These are phyloP conservation scores for Tetrapisispora fleetii DNA, from an alignment of 805 yeast species.

Conservation along the genomic window DNA sequence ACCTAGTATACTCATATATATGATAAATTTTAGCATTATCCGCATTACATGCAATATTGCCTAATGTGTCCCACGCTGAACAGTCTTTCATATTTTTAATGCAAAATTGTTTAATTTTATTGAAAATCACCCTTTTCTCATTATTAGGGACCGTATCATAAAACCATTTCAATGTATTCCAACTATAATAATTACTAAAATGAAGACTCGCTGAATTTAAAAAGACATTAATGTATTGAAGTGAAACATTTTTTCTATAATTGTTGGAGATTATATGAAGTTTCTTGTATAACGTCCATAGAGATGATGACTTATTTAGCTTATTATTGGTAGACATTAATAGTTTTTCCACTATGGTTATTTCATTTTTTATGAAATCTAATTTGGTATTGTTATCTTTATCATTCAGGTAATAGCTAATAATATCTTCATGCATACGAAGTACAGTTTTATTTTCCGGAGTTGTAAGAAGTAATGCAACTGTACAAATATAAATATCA, in stretches of 20 bases:
- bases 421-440: constrained; percentile 23
- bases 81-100: constrained; percentile 21
- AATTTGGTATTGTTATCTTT: constrained; percentile 1
- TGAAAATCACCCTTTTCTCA: constrained; percentile 7
- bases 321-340: constrained; percentile 28
- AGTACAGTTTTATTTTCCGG: constrained; percentile 30
- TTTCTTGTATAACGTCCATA: constrained; percentile 30
- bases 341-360: constrained; percentile 13
- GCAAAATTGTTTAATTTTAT: constrained; percentile 19
- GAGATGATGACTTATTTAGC: constrained; percentile 32
- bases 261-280: constrained; percentile 12
- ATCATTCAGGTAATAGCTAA: constrained; percentile 8
- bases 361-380: constrained; percentile 11
- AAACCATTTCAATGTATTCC: constrained; percentile 31
- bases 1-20: background rate
- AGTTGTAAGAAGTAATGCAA: constrained; percentile 30
- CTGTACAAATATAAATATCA: constrained; percentile 11
- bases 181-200: constrained; percentile 32
- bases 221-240: constrained; percentile 13
- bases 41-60: background rate
- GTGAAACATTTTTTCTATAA: background rate
- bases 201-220: constrained; percentile 26
- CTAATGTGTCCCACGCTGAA: constrained; percentile 27
- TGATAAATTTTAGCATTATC: background rate
- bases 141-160: constrained; percentile 15